Conservation (phyloP, 2,329 filamentous ascomycete species). For the Cryphonectria carpinicola region DNA sequence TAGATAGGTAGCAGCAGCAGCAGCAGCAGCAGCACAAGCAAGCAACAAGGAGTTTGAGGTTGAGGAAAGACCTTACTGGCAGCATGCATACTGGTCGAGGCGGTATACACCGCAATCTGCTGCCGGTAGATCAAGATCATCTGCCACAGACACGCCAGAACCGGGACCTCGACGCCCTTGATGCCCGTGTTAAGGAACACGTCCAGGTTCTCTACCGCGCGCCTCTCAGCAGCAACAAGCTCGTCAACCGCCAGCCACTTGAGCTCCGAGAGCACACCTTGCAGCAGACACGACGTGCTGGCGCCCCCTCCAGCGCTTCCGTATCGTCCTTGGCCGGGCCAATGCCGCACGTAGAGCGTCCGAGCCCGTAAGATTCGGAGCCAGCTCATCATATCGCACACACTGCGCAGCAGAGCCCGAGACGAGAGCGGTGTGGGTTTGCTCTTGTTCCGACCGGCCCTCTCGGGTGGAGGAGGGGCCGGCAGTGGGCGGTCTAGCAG, state of each 20-base stretch:
- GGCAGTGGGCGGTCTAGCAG: constrained; percentile 1
- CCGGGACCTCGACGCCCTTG: constrained; percentile 1
- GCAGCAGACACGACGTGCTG: neutral
- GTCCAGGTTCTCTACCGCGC: constrained; percentile 19
- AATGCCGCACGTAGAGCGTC: neutral
- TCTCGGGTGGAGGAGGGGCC: neutral
- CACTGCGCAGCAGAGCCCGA: constrained; percentile 1
- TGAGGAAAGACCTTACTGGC: neutral
- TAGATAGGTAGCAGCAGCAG: neutral
- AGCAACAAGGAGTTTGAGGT: neutral
- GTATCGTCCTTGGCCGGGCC: neutral
- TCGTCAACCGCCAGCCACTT: constrained; percentile 7
- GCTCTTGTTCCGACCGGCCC: neutral
- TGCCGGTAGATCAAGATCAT: constrained; percentile 25
- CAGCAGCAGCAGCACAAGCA: too few species aligned
- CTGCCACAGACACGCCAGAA: constrained; percentile 28
- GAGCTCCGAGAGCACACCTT: constrained; percentile 11
- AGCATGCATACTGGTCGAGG: neutral
- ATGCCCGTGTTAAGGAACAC: neutral
- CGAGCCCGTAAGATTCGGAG: constrained; percentile 20
- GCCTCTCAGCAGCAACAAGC: constrained; percentile 14
- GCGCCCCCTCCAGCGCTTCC: too few species aligned
- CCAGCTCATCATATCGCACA: constrained; percentile 24
- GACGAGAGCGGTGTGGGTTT: neutral
- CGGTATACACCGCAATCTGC: constrained; percentile 27